phyloP scores from a whole-genome alignment of 202 grass and related monocot species.

The Panicum hallii region DNA sequence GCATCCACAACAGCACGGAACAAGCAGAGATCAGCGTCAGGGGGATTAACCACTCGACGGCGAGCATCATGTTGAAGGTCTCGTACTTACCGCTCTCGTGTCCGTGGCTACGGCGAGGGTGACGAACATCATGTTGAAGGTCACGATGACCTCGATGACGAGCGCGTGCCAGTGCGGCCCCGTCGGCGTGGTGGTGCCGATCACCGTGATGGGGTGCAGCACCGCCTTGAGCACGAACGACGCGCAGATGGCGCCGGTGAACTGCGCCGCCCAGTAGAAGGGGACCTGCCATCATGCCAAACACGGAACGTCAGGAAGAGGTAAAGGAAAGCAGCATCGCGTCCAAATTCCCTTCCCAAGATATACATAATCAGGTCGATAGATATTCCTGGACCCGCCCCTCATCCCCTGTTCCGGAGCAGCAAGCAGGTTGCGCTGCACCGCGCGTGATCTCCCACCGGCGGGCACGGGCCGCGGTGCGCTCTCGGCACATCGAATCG shows the following conservation, averaged over 20 bases:
- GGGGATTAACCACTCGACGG: too few relatives aligned
- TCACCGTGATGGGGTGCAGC: conserved; percentile 66
- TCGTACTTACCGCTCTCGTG: conserved; percentile 63
- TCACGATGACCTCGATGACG: conserved; percentile 81
- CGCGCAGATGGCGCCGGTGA: conserved; percentile 72
- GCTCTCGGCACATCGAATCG: conserved; percentile 50
- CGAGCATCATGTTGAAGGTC: too few relatives aligned
- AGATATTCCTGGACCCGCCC: background rate
- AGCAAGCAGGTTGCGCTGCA: background rate
- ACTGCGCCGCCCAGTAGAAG: conserved; percentile 95
- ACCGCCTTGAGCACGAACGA: conserved; percentile 84
- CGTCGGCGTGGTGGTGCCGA: conserved; percentile 70
- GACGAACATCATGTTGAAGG: conserved; percentile 99
- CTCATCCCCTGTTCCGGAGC: background rate
- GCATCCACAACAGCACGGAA: background rate
- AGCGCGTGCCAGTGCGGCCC: conserved; percentile 75
- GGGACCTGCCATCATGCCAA: conserved; percentile 57
- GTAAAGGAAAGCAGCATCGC: background rate
- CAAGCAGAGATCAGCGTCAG: background rate
- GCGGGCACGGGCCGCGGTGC: background rate
- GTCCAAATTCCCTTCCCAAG: background rate
- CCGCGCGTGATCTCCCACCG: background rate
- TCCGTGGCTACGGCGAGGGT: conserved; percentile 95
- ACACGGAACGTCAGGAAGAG: background rate
- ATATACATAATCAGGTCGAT: background rate